Conservation (phyloP, 768 basidiomycete species). For the Pholiota conissans region DNA sequence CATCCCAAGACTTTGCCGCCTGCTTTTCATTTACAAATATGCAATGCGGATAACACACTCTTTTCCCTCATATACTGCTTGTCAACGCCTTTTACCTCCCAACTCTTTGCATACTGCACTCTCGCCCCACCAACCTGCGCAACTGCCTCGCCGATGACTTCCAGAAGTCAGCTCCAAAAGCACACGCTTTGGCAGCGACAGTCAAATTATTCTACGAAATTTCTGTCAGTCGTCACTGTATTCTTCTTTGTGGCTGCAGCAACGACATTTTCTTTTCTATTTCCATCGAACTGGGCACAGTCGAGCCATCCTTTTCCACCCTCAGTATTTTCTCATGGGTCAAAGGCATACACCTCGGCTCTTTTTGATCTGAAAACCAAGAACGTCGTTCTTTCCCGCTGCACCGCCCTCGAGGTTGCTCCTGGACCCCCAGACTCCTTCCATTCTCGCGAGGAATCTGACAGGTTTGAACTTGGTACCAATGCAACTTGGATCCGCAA, state of each 20-base stretch:
- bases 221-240: background rate
- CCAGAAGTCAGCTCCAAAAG: background rate
- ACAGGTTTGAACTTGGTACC: conserved; percentile 68
- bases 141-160: no score
- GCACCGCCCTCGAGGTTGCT: conserved; percentile 48
- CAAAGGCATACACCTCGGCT: background rate
- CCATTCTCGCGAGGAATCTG: conserved; percentile 48
- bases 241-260: background rate
- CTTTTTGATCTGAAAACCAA: conserved; percentile 1
- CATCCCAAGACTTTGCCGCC: conserved; percentile 1
- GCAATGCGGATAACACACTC: conserved; percentile 2
- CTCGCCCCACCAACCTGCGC: no score
- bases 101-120: no score
- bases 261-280: background rate
- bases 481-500: conserved; percentile 69
- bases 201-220: background rate
- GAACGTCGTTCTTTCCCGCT: conserved; percentile 43
- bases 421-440: conserved; percentile 42
- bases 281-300: background rate
- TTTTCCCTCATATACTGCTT: no score
- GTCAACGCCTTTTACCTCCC: no score
- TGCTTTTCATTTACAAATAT: conserved; percentile 6
- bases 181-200: background rate
- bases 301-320: background rate
- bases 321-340: background rate